phyloP scores from a whole-genome alignment of 495 filamentous ascomycete genomes.

The Neurospora terricola region DNA sequence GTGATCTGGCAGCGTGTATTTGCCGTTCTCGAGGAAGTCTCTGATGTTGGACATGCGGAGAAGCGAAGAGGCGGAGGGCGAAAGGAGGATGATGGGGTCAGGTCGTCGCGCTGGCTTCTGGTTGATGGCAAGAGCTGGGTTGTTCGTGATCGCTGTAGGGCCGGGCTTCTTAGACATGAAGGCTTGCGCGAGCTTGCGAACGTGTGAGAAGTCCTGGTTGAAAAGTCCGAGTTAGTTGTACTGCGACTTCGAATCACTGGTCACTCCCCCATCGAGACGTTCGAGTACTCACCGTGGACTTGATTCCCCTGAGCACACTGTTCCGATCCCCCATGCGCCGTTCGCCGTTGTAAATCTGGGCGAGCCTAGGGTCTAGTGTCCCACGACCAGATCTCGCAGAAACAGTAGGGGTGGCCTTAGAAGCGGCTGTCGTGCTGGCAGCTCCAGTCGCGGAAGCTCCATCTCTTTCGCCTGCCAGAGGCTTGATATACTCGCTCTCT shows the following conservation, averaged over 20 bases:
- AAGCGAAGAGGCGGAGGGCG: conserved; percentile 92
- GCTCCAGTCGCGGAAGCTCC: conserved; percentile 34
- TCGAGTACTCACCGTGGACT: conserved; percentile 61
- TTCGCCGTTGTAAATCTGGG: conserved; percentile 85
- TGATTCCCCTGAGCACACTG: conserved; percentile 75
- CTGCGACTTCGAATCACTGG: neutral
- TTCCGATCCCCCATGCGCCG: conserved; percentile 88
- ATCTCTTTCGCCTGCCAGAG: conserved; percentile 54
- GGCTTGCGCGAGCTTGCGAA: conserved; percentile 72
- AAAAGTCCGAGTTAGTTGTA: neutral
- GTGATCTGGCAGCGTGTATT: conserved; percentile 70
- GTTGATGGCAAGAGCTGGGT: conserved; percentile 32
- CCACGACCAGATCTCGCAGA: conserved; percentile 44
- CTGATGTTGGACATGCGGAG: conserved; percentile 98
- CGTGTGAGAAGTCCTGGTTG: conserved; percentile 81
- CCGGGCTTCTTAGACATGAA: conserved; percentile 60
- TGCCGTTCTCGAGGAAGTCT: conserved; percentile 79
- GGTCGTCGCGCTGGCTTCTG: conserved; percentile 49
- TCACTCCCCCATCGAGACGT: neutral
- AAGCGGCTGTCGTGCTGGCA: conserved; percentile 34
- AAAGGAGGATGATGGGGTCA: conserved; percentile 96
- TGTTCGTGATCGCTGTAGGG: conserved; percentile 25
- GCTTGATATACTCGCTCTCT: conserved; percentile 85
- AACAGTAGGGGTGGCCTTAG: conserved; percentile 40
- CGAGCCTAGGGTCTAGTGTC: conserved; percentile 65